phyloP scores from a whole-genome alignment of 208 protist genomes.

The Trypanosoma cruzi region DNA sequence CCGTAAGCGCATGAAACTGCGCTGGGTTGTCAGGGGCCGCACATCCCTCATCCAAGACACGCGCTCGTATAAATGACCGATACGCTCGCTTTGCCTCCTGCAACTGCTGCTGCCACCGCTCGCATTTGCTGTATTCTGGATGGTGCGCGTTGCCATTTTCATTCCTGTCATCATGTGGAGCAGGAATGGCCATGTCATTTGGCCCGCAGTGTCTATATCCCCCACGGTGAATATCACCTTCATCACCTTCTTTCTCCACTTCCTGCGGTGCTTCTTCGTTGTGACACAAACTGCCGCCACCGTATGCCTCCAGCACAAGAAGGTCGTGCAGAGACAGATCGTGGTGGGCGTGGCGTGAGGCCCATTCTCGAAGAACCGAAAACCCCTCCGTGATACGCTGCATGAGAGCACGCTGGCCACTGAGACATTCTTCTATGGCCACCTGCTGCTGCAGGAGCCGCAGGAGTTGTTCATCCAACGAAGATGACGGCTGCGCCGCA shows the following conservation, averaged over 20 bases:
- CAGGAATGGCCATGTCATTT: no score
- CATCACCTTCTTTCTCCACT: not conserved
- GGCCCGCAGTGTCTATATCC: no score
- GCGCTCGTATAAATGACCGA: slow-evolving; percentile 18
- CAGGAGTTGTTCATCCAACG: slow-evolving; percentile 20
- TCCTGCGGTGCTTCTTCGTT: not conserved
- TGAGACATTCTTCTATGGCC: slow-evolving; percentile 26
- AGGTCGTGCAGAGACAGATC: slow-evolving; percentile 51
- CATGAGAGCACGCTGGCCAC: slow-evolving; percentile 23
- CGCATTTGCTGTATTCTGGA: not conserved
- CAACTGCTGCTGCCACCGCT: not conserved
- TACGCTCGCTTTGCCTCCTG: slow-evolving; percentile 20
- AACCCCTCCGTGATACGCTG: slow-evolving; percentile 28
- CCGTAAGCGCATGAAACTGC: slow-evolving; percentile 33
- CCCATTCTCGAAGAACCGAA: slow-evolving; percentile 24
- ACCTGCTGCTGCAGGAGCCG: slow-evolving; percentile 27
- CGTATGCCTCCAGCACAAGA: slow-evolving; percentile 24
- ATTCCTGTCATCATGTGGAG: slow-evolving; percentile 4
- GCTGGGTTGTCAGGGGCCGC: slow-evolving; percentile 16
- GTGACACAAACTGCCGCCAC: not conserved
- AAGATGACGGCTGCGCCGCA: not conserved
- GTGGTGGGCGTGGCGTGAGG: not conserved
- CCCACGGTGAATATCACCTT: no score
- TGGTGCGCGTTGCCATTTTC: not conserved
- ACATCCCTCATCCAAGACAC: slow-evolving; percentile 23